These are phyloP conservation scores for Rhodotorula taiwanensis DNA, from an alignment of 768 basidiomycete genomes.

Conservation along the genomic window DNA sequence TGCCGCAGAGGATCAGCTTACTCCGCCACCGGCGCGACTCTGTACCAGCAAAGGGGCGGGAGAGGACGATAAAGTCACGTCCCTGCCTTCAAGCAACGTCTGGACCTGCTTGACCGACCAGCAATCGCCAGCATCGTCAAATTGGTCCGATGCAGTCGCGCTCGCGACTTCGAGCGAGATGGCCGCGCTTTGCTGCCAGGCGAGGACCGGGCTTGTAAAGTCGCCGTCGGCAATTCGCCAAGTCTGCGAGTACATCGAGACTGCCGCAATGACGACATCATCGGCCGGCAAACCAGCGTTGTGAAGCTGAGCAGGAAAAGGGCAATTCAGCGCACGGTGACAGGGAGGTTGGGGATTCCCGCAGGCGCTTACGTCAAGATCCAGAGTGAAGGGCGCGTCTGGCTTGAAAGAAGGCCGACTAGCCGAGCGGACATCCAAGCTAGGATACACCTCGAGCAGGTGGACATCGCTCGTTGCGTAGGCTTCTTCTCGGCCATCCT, in stretches of 20 bases:
- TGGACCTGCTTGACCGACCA: constrained; percentile 19
- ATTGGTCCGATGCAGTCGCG: constrained; percentile 41
- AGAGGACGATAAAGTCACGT: no score
- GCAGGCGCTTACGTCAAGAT: constrained; percentile 18
- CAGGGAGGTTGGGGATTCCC: no score
- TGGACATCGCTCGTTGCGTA: constrained; percentile 55
- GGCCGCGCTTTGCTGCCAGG: constrained; percentile 52
- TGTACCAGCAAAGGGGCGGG: no score
- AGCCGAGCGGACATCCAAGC: constrained; percentile 54
- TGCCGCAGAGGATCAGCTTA: no score
- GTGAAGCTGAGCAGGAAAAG: constrained; percentile 20
- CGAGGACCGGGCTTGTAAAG: constrained; percentile 44
- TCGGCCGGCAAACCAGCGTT: constrained; percentile 28
- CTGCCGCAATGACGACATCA: constrained; percentile 53
- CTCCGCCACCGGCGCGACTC: no score
- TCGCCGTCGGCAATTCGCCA: constrained; percentile 61
- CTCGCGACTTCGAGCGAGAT: constrained; percentile 49
- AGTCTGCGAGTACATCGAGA: constrained; percentile 60
- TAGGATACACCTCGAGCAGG: constrained; percentile 56
- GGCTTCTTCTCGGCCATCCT: constrained; percentile 46
- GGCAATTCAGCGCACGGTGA: no score
- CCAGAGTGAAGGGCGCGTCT: constrained; percentile 3
- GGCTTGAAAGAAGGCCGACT: constrained; percentile 50
- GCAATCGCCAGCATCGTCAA: neutral
- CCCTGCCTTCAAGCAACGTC: constrained; percentile 17